Base-by-base conservation (phyloP, 805 yeast genomes). In the Yamadazyma akitaensis region DNA sequence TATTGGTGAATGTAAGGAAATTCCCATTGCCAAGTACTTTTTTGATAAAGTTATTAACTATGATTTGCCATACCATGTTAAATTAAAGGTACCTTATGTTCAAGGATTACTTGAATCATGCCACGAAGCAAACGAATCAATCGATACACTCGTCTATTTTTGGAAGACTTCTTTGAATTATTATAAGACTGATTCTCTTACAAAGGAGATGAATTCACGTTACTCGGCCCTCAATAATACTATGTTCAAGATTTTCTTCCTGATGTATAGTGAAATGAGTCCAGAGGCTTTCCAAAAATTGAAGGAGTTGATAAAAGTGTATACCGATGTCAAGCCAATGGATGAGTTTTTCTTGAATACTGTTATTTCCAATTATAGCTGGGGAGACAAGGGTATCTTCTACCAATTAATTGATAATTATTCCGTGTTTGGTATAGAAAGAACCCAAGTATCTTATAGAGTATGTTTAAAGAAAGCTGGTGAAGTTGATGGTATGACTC, bases 331-430 rank as follows among this genome's bases (percentile, higher is more conserved):
- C 50, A 80, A 80, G 57, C 71, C 77, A 18, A 74, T 84, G 46
- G 92, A 87, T 62, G 92, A 86, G 62, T 84, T 88, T n/a, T 86
- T 88, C 58, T 77, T 88, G 63, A 88, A 88, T 63, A 86, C 87
- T 37, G 72, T 87, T 44, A 72, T 88, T 48, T 78, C 88, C 35
- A 82, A 82, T 58, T 79, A 80, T 28, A 67, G 72, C 50, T 87
- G 95, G 95, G 76, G 76, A 44, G 84, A 82, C 59, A 72, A 81
- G 50, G 68, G 70, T n/a, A 82, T 84, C 11, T 77, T 84, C 47
- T 80, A 83, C 54, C 83, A 81, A 51, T 71, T 87, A 48, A 72
- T 84, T 31, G 75, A 76, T 38, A 80, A 82, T 47, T 87, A 83
- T 57, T 74, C 71, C 11, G 58, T 78, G 19, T 83, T 80, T 60